phyloP scores from a whole-genome alignment of 257 asterid species.

The Mitragyna speciosa region DNA sequence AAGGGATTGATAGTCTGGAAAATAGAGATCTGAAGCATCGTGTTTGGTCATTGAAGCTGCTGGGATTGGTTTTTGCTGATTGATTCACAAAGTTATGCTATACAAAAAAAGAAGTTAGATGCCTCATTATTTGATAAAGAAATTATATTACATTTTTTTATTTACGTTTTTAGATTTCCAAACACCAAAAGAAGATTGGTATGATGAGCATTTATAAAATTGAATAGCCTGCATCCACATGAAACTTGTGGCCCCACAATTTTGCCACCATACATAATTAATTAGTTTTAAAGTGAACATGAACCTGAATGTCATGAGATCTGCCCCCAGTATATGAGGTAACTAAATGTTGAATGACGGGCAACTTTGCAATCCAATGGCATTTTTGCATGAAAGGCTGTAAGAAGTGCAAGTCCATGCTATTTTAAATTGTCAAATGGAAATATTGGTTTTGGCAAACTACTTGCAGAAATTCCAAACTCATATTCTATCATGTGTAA shows the following conservation, averaged over 20 bases:
- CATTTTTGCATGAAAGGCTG: background rate
- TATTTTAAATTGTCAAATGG: background rate
- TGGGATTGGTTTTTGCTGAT: background rate
- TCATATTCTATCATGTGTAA: conserved; percentile 10
- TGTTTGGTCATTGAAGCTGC: background rate
- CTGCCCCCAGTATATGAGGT: background rate
- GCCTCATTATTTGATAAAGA: background rate
- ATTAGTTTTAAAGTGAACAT: background rate
- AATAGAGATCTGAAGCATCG: background rate
- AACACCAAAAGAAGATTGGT: background rate
- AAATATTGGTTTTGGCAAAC: background rate
- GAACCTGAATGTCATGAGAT: background rate
- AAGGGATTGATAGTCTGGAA: background rate
- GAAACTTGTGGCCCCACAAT: background rate
- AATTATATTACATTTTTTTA: background rate
- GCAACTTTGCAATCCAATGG: background rate
- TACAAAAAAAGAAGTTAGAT: too few species aligned
- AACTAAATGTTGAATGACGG: background rate
- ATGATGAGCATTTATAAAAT: background rate
- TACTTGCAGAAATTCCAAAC: background rate
- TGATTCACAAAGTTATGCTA: background rate
- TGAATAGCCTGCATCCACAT: background rate
- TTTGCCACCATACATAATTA: background rate
- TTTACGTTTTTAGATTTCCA: background rate
- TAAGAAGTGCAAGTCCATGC: background rate